Conservation (phyloP, 805 yeast genomes). For the Candida adriatica region DNA sequence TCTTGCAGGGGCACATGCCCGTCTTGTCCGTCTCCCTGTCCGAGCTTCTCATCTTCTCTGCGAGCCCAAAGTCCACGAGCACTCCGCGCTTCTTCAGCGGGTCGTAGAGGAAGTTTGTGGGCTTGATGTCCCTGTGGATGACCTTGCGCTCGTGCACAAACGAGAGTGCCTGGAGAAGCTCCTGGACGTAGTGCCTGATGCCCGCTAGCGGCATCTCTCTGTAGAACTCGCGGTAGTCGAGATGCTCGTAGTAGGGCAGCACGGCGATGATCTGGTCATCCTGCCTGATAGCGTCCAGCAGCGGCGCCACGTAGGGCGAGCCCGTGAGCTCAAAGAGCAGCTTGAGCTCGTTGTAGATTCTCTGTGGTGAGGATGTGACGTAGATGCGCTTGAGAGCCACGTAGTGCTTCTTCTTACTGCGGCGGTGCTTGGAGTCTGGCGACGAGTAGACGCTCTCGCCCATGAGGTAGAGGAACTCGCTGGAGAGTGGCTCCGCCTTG, state of each 20-base stretch:
- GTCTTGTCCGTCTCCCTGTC: conserved; percentile 6
- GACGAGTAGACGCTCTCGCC: conserved; percentile 28
- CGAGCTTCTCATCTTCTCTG: conserved; percentile 38
- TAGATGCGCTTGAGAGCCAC: conserved; percentile 93
- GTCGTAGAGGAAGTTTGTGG: conserved; percentile 62
- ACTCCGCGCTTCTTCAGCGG: conserved; percentile 45
- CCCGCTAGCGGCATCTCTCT: conserved; percentile 75
- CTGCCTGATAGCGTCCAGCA: conserved; percentile 78
- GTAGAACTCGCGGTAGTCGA: conserved; percentile 84
- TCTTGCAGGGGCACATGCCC: conserved; percentile 47
- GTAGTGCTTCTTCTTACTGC: conserved; percentile 17
- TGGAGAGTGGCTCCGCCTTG: conserved; percentile 50
- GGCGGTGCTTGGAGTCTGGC: conserved; percentile 17
- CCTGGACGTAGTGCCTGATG: conserved; percentile 72
- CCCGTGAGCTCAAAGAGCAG: conserved; percentile 64
- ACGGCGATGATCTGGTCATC: conserved; percentile 94
- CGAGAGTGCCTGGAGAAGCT: conserved; percentile 64
- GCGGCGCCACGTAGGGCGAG: conserved; percentile 73
- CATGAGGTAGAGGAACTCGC: conserved; percentile 27
- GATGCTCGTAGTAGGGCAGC: conserved; percentile 83
- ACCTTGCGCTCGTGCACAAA: conserved; percentile 62
- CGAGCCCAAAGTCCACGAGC: conserved; percentile 76
- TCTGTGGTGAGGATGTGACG: conserved; percentile 89
- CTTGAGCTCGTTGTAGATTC: conserved; percentile 84
- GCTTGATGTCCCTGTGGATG: conserved; percentile 75